A percentile compares a stretch with the other conserved stretches of the same genome.
phyloP scores from a whole-genome alignment of 805 yeast species.

The Monosporozyma aquatica region DNA sequence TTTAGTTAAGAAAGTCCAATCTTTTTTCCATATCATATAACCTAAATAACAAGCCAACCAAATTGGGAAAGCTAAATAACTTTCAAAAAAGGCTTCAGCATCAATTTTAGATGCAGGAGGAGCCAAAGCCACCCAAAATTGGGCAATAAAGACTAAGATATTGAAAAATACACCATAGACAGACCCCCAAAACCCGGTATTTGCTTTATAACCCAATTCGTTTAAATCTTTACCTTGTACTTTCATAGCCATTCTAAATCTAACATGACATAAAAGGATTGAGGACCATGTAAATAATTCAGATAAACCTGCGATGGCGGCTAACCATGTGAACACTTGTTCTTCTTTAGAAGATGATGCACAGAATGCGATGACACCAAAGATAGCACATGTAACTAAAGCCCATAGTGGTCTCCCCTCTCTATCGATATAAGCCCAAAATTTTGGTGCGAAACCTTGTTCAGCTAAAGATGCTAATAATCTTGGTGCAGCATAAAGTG shows the following conservation, averaged over 20 bases:
- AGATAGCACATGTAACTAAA: conserved; percentile 38
- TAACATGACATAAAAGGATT: conserved; percentile 42
- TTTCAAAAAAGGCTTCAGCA: conserved; percentile 40
- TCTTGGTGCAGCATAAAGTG: conserved; percentile 67
- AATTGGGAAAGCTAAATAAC: conserved; percentile 42
- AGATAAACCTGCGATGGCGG: conserved; percentile 48
- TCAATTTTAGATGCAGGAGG: conserved; percentile 31
- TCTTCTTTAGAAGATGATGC: conserved; percentile 46
- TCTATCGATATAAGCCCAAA: conserved; percentile 44
- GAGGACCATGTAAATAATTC: conserved; percentile 53
- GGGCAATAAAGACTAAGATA: conserved; percentile 42
- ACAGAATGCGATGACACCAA: conserved; percentile 53
- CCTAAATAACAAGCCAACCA: conserved; percentile 37
- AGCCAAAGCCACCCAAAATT: conserved; percentile 55
- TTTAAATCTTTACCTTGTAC: conserved; percentile 38
- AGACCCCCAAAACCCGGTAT: conserved; percentile 43
- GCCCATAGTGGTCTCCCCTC: conserved; percentile 53
- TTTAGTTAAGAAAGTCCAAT: conserved; percentile 28
- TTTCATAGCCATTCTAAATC: conserved; percentile 47
- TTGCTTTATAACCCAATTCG: conserved; percentile 45
- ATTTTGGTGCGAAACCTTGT: conserved; percentile 58
- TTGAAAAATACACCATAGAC: conserved; percentile 41
- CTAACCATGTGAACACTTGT: conserved; percentile 50
- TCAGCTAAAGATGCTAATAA: conserved; percentile 58
- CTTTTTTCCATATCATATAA: conserved; percentile 41